These are phyloP conservation scores for Chytridium lagenaria DNA, from an alignment of 371 early-diverging fungal genomes.

Conservation along the genomic window DNA sequence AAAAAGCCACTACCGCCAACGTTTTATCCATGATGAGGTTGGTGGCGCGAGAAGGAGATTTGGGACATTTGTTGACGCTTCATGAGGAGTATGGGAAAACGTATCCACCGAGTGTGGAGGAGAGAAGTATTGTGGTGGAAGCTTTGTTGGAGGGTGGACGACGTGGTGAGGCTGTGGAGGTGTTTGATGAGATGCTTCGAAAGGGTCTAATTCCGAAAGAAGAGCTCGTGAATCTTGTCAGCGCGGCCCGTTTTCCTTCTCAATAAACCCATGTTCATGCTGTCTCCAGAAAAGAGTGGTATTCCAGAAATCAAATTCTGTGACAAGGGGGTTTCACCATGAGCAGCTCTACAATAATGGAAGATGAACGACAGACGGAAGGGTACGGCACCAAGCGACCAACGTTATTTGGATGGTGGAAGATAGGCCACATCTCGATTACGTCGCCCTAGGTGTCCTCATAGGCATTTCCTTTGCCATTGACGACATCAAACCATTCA, in stretches of 20 bases:
- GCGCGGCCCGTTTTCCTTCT: no score
- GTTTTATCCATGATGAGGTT: neutral
- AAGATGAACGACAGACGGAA: neutral
- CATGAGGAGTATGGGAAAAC: neutral
- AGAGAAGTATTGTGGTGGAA: neutral
- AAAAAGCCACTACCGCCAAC: neutral
- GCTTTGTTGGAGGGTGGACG: neutral
- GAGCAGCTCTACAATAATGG: neutral
- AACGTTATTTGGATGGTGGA: slow-evolving; percentile 14
- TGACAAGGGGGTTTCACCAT: neutral
- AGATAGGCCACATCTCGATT: slow-evolving; percentile 7
- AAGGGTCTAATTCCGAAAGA: neutral
- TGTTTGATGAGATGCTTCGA: neutral
- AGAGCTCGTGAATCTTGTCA: neutral
- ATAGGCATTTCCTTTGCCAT: neutral
- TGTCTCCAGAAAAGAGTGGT: no score
- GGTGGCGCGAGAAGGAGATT: neutral
- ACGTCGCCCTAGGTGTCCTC: neutral
- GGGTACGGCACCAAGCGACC: neutral
- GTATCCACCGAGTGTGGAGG: neutral
- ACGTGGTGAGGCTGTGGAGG: neutral
- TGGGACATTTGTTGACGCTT: neutral
- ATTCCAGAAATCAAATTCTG: neutral
- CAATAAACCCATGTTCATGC: no score
- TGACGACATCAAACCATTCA: neutral